Evolutionary conservation across 2,329 filamentous ascomycete genomes (phyloP).

Genomic region (Fusarium palustre): DNA sequence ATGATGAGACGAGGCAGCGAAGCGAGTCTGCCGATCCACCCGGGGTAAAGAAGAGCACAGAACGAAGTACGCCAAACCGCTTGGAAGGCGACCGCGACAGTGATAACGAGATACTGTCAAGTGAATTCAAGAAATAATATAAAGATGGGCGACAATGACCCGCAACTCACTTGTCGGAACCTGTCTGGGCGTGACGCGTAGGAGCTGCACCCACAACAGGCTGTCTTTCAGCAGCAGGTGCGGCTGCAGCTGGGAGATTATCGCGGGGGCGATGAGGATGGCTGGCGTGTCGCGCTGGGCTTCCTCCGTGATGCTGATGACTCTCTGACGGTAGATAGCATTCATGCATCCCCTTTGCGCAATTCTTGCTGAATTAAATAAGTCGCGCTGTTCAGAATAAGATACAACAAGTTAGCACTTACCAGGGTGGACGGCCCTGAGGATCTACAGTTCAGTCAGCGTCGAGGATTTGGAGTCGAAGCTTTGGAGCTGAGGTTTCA

Average conservation of each 20-base stretch:
- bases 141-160: slow-evolving; percentile 15
- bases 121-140: slow-evolving; percentile 1
- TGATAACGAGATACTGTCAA: slow-evolving; percentile 1
- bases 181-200: slow-evolving; percentile 61
- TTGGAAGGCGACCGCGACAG: slow-evolving; percentile 7
- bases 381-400: neutral
- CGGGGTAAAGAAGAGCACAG: slow-evolving; percentile 11
- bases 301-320: slow-evolving; percentile 69
- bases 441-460: too few relatives aligned
- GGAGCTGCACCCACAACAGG: slow-evolving; percentile 56
- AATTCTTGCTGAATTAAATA: slow-evolving; percentile 60
- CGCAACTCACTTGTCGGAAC: slow-evolving; percentile 66
- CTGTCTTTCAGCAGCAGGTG: slow-evolving; percentile 59
- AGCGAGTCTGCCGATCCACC: slow-evolving; percentile 38
- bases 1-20: slow-evolving; percentile 34
- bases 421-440: slow-evolving; percentile 61
- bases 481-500: too few relatives aligned
- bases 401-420: neutral
- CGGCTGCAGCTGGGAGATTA: slow-evolving; percentile 65
- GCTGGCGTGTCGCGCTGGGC: slow-evolving; percentile 62
- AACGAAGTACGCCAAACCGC: neutral
- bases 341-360: slow-evolving; percentile 72
- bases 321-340: slow-evolving; percentile 72
- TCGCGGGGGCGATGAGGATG: slow-evolving; percentile 65
- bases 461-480: too few relatives aligned